Evolutionary conservation across 108 stramenopile genomes (phyloP), one percentile per base, ranked within the genome.

Genomic region (Discostella stelligeroides): DNA sequence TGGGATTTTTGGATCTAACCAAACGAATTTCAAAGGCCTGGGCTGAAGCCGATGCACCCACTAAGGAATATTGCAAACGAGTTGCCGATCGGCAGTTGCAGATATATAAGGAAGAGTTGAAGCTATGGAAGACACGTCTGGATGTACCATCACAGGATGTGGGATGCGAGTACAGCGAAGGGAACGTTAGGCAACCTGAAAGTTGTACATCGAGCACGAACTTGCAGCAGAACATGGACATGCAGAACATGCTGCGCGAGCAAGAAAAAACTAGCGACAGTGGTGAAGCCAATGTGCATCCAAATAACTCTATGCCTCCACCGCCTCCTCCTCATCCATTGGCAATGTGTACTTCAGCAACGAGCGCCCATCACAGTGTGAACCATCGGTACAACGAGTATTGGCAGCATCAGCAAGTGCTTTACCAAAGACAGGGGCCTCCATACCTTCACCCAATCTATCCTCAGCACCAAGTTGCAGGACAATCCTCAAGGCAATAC

Each of bases 41-140:
- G 82, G 30, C 75, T 73, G 75, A 85, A 41, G 27, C 82, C 74
- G 63, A 87, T 75, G 57, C 45, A 20, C 51, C 80, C 46, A 56
- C 86, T 62, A 67, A 90, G 74, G 8, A 67, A 49, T 55, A 86
- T 53, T 86, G 87, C 81, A 79, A 84, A 80, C 38, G 51, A 7
- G 68, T 77, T 41, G 68, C 76, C 11, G 53, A 64, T 68, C 42
- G 76, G 45, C 76, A 77, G 40, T 46, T 77, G 47, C 45, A 47
- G 15, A 29, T 23, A 38, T 77, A 77, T 15, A 77, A 77, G 41
- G 68, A 77, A 4, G 76, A 77, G 42, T 59, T 70, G 49, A 70
- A 65, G 50, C 39, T 42, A 17, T 41, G 37, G 28, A 75, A 67
- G 29, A 61, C 66, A 27, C 15, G n/a, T 0, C 47, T 48, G 30